phyloP scores from a whole-genome alignment of 305 asterid species.

The Ilex paraguariensis region DNA sequence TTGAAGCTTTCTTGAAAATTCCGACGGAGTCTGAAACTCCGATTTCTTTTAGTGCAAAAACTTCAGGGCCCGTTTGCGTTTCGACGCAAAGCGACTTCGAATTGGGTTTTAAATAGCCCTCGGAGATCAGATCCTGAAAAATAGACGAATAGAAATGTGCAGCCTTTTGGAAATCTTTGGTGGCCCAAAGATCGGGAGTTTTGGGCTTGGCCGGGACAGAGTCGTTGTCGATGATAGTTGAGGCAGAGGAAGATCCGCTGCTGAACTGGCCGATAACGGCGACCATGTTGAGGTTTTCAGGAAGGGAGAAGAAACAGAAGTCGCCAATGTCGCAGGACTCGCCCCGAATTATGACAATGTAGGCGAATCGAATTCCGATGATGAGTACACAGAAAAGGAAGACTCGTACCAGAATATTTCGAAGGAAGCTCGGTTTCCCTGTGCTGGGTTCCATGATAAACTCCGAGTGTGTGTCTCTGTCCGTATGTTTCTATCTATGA shows the following conservation, averaged over 20 bases:
- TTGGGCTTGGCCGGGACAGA: not conserved
- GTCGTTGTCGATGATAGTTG: not conserved
- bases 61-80: constrained; percentile 1
- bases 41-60: constrained; percentile 4
- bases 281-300: constrained; percentile 1
- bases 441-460: constrained; percentile 47
- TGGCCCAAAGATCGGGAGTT: not conserved
- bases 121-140: constrained; percentile 4
- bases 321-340: constrained; percentile 2
- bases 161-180: not conserved
- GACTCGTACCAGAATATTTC: not conserved
- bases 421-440: constrained; percentile 12
- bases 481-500: not conserved
- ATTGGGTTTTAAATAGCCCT: not conserved
- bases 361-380: constrained; percentile 1
- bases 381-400: not conserved
- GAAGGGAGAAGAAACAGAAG: constrained; percentile 4
- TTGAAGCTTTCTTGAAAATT: constrained; percentile 1
- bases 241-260: not conserved
- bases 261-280: not conserved
- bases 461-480: not conserved
- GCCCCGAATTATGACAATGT: not conserved
- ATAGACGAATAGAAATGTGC: not conserved
- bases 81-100: constrained; percentile 1
- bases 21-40: constrained; percentile 1